A percentile compares a stretch with the other conserved stretches of the same genome.
phyloP scores from a whole-genome alignment of 139 green algal species.

The Ettlia oleoabundans region DNA sequence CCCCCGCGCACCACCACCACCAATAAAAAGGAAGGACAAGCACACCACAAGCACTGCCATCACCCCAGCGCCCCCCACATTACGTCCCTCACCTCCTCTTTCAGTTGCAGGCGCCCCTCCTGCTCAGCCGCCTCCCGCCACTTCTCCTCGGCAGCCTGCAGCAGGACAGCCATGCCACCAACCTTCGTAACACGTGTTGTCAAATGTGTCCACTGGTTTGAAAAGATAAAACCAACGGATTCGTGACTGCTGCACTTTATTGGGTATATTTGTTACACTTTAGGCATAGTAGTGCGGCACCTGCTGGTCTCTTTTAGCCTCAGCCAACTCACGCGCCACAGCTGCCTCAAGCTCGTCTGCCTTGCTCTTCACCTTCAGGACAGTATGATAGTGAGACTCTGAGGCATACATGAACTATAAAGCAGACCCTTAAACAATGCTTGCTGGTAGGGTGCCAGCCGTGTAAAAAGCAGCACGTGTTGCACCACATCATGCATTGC shows the following conservation, averaged over 20 bases:
- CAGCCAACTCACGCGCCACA: neutral
- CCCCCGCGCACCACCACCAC: no score
- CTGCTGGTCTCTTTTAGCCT: neutral
- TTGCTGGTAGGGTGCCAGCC: neutral
- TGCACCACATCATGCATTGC: neutral
- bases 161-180: neutral
- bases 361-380: neutral
- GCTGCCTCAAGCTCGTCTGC: neutral
- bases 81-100: neutral
- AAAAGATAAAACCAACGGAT: no score
- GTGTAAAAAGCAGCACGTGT: neutral
- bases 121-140: neutral
- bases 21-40: neutral
- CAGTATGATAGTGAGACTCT: neutral
- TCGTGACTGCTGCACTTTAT: no score
- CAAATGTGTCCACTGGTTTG: no score
- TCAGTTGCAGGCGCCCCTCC: neutral
- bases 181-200: no score
- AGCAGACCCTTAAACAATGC: neutral
- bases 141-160: constrained; percentile 4
- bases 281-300: neutral
- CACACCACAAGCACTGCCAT: no score
- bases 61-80: neutral
- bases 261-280: neutral
- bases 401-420: neutral